A percentile compares a stretch with the other conserved stretches of the same genome.
Conservation (phyloP, 2,329 filamentous ascomycete genomes). For the Talaromyces sp. region DNA sequence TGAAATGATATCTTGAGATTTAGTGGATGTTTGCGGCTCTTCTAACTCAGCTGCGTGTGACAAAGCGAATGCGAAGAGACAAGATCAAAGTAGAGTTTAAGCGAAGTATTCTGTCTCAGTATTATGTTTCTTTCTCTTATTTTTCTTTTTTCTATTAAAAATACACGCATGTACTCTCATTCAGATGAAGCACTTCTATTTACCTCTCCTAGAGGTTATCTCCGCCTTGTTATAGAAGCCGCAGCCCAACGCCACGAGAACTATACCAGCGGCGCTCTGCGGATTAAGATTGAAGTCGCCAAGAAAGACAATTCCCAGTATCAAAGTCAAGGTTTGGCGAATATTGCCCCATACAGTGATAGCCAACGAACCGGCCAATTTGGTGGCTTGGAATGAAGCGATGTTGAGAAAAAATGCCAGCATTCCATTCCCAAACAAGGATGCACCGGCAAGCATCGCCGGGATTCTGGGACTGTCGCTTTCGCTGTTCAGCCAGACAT, state of each 20-base stretch:
- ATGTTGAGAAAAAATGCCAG: slow-evolving; percentile 20
- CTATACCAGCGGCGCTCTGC: not conserved
- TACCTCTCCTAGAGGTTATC: too few relatives aligned
- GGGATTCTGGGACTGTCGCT: slow-evolving; percentile 2
- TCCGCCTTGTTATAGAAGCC: too few relatives aligned
- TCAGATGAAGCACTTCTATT: not conserved
- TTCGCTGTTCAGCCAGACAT: not conserved
- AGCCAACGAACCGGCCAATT: slow-evolving; percentile 18
- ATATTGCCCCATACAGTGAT: slow-evolving; percentile 20
- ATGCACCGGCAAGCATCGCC: slow-evolving; percentile 5
- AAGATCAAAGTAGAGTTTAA: too few relatives aligned
- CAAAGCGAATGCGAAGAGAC: too few relatives aligned
- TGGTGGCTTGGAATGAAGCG: slow-evolving; percentile 20
- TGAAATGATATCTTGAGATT: too few relatives aligned
- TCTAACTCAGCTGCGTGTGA: too few relatives aligned
- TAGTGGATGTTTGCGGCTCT: too few relatives aligned
- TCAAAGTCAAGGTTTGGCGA: slow-evolving; percentile 17
- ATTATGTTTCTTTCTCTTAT: too few relatives aligned
- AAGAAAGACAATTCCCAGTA: slow-evolving; percentile 15
- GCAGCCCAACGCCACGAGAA: too few relatives aligned
- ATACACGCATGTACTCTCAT: too few relatives aligned
- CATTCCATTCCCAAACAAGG: slow-evolving; percentile 16
- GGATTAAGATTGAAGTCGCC: not conserved
- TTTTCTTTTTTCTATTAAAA: too few relatives aligned
- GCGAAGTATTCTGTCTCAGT: too few relatives aligned